Conservation (phyloP, 176 grass and related monocot species). For the Poa annua region DNA sequence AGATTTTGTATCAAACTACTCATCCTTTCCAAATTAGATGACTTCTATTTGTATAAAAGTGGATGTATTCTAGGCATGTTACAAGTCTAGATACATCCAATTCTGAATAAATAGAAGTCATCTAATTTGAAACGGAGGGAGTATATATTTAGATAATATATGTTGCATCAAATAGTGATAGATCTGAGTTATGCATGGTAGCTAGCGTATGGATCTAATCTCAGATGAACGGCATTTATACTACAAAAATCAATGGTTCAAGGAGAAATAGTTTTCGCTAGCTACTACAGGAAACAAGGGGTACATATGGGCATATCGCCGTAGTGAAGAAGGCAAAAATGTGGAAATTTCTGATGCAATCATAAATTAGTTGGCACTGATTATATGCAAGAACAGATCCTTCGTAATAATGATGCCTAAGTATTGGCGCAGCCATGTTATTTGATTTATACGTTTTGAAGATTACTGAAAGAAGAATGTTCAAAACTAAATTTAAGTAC, state of each 20-base stretch:
- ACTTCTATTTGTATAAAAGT: no score
- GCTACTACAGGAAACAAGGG: neutral
- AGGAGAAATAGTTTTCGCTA: neutral
- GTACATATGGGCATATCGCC: neutral
- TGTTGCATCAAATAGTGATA: neutral
- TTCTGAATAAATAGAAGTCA: no score
- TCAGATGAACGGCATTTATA: neutral
- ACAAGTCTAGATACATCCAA: no score
- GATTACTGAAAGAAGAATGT: neutral
- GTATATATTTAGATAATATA: neutral
- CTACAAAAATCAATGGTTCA: neutral
- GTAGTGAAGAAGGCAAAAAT: neutral
- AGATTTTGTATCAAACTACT: neutral
- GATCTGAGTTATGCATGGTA: conserved; percentile 28
- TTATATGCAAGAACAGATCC: neutral
- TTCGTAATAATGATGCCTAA: conserved; percentile 38
- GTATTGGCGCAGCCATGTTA: neutral
- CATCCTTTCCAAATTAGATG: no score
- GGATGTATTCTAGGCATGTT: no score
- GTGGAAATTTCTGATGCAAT: neutral
- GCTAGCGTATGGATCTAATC: neutral
- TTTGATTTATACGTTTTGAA: neutral
- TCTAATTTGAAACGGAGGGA: no score
- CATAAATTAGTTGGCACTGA: neutral
- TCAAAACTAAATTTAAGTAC: neutral